A percentile compares a stretch with the other conserved stretches of the same genome.
These are phyloP conservation scores for Endocladia muricata DNA, from an alignment of 31 red algal genomes.

Conservation along the genomic window DNA sequence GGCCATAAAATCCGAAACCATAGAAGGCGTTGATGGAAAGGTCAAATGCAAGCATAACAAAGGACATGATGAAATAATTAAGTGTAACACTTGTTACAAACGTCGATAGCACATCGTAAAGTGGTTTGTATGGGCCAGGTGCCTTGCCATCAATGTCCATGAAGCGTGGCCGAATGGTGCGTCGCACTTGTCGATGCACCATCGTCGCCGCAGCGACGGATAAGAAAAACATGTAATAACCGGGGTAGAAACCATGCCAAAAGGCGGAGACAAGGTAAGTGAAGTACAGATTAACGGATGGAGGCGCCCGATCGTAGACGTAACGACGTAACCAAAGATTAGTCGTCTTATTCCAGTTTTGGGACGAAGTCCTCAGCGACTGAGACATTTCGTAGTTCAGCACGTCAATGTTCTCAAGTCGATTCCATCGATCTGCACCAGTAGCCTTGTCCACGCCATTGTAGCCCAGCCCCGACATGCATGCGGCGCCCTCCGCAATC, in stretches of 20 bases:
- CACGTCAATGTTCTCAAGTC: constrained; percentile 88
- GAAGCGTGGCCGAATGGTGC: constrained; percentile 73
- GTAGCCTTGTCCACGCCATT: constrained; percentile 68
- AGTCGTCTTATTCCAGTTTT: constrained; percentile 98
- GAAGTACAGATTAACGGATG: constrained; percentile 84
- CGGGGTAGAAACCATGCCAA: constrained; percentile 99
- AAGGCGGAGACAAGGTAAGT: constrained; percentile 95
- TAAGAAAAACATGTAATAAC: constrained; percentile 99
- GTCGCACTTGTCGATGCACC: constrained; percentile 82
- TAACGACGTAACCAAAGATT: constrained; percentile 95
- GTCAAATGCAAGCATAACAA: constrained; percentile 85
- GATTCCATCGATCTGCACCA: constrained; percentile 66
- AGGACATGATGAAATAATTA: constrained; percentile 97
- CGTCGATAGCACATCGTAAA: constrained; percentile 50
- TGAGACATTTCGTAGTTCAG: constrained; percentile 83
- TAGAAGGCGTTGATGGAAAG: constrained; percentile 56
- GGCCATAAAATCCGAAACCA: constrained; percentile 66
- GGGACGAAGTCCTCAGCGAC: constrained; percentile 72
- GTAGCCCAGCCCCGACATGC: constrained; percentile 87
- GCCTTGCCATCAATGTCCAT: constrained; percentile 58
- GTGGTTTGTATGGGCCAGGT: constrained; percentile 50
- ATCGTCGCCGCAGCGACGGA: constrained; percentile 74
- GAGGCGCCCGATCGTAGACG: constrained; percentile 90
- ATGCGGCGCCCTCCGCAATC: constrained; percentile 91
- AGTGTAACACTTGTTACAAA: constrained; percentile 67